Evolutionary conservation across 164 flowering plant species (phyloP).

Genomic region (Dillenia suffruticosa): DNA sequence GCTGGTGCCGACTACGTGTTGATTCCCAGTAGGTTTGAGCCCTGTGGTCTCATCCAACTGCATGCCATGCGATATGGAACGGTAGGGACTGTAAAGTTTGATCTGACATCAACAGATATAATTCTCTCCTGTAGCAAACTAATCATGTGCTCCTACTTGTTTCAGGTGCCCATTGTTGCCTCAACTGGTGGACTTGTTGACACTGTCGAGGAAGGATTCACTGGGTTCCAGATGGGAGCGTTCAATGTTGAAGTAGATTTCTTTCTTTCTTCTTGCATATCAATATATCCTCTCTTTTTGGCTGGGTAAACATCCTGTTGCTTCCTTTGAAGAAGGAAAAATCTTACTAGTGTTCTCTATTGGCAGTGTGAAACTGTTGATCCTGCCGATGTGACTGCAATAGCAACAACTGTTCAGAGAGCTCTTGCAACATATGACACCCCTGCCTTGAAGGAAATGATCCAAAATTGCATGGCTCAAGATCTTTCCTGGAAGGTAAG

Average conservation of each 20-base stretch:
- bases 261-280: too few species aligned
- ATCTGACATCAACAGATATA: too few species aligned
- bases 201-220: constrained; percentile 90
- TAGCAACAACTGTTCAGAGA: constrained; percentile 44
- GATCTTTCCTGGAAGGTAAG: constrained; percentile 97
- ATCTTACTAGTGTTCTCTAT: background rate
- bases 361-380: constrained; percentile 70
- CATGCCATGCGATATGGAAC: constrained; percentile 96
- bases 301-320: too few species aligned
- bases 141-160: background rate
- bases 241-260: constrained; percentile 66
- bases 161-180: constrained; percentile 68
- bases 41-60: constrained; percentile 94
- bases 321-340: too few species aligned
- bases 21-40: constrained; percentile 90
- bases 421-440: constrained; percentile 63
- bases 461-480: constrained; percentile 82
- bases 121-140: background rate
- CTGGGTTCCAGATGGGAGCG: constrained; percentile 93
- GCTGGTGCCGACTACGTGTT: constrained; percentile 83
- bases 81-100: constrained; percentile 22
- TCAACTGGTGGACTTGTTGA: constrained; percentile 96
- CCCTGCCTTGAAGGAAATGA: constrained; percentile 62
- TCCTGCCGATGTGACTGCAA: constrained; percentile 65
- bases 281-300: too few species aligned